Percentiles rank a stretch among this genome's conserved stretches.
phyloP scores from a whole-genome alignment of 2,329 filamentous ascomycete species.

The Trichoderma sp. region DNA sequence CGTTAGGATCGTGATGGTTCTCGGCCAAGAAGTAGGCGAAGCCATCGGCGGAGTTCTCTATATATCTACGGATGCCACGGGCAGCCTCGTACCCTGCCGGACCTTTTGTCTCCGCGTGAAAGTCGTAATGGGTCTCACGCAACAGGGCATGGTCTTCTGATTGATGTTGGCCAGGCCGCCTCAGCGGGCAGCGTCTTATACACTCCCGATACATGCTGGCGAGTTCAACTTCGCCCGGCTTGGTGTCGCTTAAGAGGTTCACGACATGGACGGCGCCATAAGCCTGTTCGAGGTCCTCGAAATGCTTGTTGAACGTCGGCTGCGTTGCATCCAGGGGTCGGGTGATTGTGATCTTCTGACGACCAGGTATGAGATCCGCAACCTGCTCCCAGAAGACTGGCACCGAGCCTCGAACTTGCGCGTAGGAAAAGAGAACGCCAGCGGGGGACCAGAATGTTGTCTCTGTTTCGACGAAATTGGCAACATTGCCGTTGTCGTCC shows the following conservation, averaged over 20 bases:
- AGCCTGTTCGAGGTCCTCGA: conserved; percentile 78
- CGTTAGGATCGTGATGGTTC: conserved; percentile 60
- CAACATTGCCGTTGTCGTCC: conserved; percentile 95
- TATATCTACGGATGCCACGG: conserved; percentile 76
- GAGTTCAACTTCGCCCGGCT: conserved; percentile 82
- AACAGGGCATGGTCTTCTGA: conserved; percentile 72
- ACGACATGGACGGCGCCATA: conserved; percentile 93
- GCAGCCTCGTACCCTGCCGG: conserved; percentile 88
- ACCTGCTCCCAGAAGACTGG: conserved; percentile 97
- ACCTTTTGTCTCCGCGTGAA: conserved; percentile 89
- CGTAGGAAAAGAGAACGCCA: conserved; percentile 84
- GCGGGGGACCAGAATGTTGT: conserved; percentile 85
- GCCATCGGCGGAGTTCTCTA: conserved; percentile 76
- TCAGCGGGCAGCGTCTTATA: conserved; percentile 73
- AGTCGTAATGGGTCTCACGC: conserved; percentile 87
- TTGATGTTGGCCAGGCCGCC: conserved; percentile 57
- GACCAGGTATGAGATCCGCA: conserved; percentile 81
- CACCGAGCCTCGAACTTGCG: conserved; percentile 88
- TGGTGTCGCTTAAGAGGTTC: conserved; percentile 89
- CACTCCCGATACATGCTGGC: conserved; percentile 79
- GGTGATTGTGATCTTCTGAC: conserved; percentile 92
- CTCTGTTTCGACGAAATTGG: conserved; percentile 98
- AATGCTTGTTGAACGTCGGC: conserved; percentile 93
- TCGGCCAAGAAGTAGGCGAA: conserved; percentile 94
- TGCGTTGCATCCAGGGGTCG: conserved; percentile 88